Percentiles rank a stretch among this genome's conserved stretches.
phyloP scores from a whole-genome alignment of 2,329 filamentous ascomycete species.

The Botrytis deweyae region DNA sequence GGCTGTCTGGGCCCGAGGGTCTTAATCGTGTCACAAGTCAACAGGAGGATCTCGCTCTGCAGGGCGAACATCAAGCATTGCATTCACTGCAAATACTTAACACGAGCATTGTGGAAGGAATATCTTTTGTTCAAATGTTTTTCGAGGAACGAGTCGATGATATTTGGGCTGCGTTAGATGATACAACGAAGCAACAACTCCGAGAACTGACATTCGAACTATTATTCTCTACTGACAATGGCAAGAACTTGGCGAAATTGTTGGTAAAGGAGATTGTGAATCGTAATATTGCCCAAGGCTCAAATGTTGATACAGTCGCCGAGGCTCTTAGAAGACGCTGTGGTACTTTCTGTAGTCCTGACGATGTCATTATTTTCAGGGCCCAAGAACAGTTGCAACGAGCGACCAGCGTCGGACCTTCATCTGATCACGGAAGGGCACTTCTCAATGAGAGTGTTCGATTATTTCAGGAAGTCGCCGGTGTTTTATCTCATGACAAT shows the following conservation, averaged over 20 bases:
- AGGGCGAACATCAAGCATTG: constrained; percentile 91
- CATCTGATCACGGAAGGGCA: constrained; percentile 73
- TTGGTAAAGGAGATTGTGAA: constrained; percentile 98
- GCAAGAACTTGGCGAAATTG: constrained; percentile 87
- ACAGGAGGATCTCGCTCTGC: constrained; percentile 87
- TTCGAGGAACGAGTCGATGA: constrained; percentile 93
- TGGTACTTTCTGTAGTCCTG: constrained; percentile 94
- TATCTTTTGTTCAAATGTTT: constrained; percentile 90
- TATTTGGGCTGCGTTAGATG: constrained; percentile 75
- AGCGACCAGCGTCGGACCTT: constrained; percentile 73
- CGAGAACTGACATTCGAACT: constrained; percentile 80
- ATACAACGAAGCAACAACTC: constrained; percentile 66
- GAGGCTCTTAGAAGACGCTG: constrained; percentile 90
- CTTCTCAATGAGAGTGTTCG: constrained; percentile 85
- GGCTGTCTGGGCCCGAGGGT: constrained; percentile 85
- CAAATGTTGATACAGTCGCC: constrained; percentile 95
- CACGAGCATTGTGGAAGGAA: constrained; percentile 89
- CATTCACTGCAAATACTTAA: constrained; percentile 83
- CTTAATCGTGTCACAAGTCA: constrained; percentile 74
- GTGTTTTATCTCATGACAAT: constrained; percentile 76
- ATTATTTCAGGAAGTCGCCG: constrained; percentile 85
- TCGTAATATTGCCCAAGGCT: constrained; percentile 92
- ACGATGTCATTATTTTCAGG: constrained; percentile 98
- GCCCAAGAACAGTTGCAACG: constrained; percentile 92
- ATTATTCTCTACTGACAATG: constrained; percentile 75